A percentile compares a stretch with the other conserved stretches of the same genome.
These are phyloP conservation scores for Aurantiochytrium sp. DNA, from an alignment of 108 stramenopile genomes.

Conservation along the genomic window DNA sequence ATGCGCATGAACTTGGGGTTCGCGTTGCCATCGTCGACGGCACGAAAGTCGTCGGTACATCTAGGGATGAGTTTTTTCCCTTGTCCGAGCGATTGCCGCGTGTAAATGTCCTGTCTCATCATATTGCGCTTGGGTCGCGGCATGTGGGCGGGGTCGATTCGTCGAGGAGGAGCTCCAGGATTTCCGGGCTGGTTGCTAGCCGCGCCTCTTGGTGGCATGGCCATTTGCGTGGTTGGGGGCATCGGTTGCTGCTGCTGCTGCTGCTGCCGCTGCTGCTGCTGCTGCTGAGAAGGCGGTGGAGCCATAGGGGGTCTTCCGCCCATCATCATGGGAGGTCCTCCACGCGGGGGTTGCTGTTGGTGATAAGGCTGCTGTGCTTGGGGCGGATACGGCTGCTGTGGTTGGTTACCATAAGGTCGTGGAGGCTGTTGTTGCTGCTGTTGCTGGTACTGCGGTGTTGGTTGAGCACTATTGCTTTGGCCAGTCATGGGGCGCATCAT, in stretches of 20 bases:
- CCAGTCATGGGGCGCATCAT: too few relatives aligned
- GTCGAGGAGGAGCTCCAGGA: not conserved
- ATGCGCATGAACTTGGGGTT: constrained; percentile 1
- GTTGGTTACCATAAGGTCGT: too few relatives aligned
- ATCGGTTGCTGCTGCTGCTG: not conserved
- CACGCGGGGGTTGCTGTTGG: too few relatives aligned
- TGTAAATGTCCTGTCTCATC: not conserved
- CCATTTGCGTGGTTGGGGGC: not conserved
- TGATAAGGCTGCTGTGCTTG: too few relatives aligned
- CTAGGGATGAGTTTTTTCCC: not conserved
- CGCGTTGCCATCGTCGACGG: not conserved
- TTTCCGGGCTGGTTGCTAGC: not conserved
- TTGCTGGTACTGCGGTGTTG: too few relatives aligned
- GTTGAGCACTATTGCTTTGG: too few relatives aligned
- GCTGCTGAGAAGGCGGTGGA: not conserved
- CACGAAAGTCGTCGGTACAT: not conserved
- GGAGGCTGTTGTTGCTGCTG: too few relatives aligned
- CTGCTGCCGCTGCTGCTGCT: not conserved
- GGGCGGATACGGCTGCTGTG: too few relatives aligned
- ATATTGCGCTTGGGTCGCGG: not conserved
- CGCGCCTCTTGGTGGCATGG: not conserved
- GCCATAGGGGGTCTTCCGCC: not conserved
- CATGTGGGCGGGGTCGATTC: constrained; percentile 2
- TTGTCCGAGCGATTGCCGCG: not conserved
- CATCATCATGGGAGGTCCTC: too few relatives aligned